Percentiles rank a stretch among this genome's conserved stretches.
These are phyloP conservation scores for Alternaria burnsii DNA, from an alignment of 2,329 filamentous ascomycete genomes.

Conservation along the genomic window DNA sequence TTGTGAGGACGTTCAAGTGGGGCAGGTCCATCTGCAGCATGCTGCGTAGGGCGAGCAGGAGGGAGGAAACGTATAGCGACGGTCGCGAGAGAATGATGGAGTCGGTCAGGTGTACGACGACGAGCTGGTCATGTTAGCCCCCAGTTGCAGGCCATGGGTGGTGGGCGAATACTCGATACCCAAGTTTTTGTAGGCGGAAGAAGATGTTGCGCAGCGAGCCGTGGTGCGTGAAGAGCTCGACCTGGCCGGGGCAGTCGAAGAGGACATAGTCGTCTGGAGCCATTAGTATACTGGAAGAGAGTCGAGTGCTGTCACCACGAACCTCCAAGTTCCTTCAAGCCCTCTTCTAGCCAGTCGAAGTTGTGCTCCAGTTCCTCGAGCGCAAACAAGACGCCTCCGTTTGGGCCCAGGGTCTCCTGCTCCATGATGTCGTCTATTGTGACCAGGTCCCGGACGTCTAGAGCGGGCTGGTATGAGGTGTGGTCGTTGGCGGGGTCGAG, in stretches of 20 bases:
- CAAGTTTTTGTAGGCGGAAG: conserved; percentile 86
- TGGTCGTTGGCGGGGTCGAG: conserved; percentile 96
- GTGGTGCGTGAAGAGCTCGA: conserved; percentile 97
- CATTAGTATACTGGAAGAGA: conserved; percentile 17
- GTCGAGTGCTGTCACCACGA: conserved; percentile 23
- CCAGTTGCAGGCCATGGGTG: conserved; percentile 25
- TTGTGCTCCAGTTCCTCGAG: conserved; percentile 95
- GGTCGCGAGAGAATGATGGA: conserved; percentile 92
- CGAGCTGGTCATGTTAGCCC: conserved; percentile 69
- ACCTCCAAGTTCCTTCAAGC: conserved; percentile 77
- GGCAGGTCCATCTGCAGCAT: conserved; percentile 99
- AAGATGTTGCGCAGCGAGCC: conserved; percentile 91
- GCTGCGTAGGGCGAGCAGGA: conserved; percentile 89
- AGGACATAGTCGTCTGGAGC: conserved; percentile 82
- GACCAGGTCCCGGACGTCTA: conserved; percentile 89
- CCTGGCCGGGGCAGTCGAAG: conserved; percentile 96
- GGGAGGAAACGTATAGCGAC: conserved; percentile 91
- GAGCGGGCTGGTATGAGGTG: conserved; percentile 84
- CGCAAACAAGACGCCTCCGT: conserved; percentile 91
- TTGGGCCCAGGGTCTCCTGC: conserved; percentile 87
- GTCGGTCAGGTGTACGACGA: conserved; percentile 92
- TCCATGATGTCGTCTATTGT: conserved; percentile 96
- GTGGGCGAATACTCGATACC: conserved; percentile 78
- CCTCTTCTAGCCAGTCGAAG: conserved; percentile 87
- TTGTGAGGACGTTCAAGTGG: conserved; percentile 94